Base-by-base conservation (phyloP, 1,284 basidiomycete genomes). In the Ustilago crameri region DNA sequence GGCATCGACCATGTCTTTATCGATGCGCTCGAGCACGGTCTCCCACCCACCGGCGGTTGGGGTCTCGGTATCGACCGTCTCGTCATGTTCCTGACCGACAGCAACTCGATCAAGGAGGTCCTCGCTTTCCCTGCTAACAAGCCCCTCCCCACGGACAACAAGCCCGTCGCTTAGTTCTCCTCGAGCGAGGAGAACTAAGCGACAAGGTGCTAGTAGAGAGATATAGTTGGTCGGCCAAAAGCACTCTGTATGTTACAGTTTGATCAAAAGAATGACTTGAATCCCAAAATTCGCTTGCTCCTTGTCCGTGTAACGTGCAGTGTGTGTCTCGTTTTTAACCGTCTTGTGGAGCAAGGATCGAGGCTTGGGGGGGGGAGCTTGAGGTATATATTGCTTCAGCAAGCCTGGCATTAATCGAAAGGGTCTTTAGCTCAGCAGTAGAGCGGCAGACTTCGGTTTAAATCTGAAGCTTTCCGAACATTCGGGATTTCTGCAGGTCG, bases 31-130 rank as follows among this genome's bases (percentile, higher is more conserved):
- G 95, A 98, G 85, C 93, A 98, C 83, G 96, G 95, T 83, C 88
- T 98, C 8, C 94, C 96, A 5, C 95, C 96, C 0, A 98, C 95
- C 10, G 95, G 93, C 76, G 95, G 95, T 47, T 80, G 80, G 81
- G 77, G 80, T 24, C 48, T 83, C 18, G 81, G 62, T 54, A 68
- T 67, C 75, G 70, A 71, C 57, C 59, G 75, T 34, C 58, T 78
- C 20, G 51, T 65, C 47, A 73, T 67, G 65, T 75, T 78, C 63
- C 74, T 83, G 64, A 84, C 68, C 48, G 70, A 57, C 51, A 59
- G 54, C 42, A 74, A 47, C 79, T 92, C 91, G 78, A 93, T 93
- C 87, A 93, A 93, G 87, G 92, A 93, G 82, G 92, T 93, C 22
- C 84, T 93, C 9, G 85, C 93, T 37, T 93, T 93, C 90, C 92